A percentile compares a stretch with the other conserved stretches of the same genome.
These are phyloP conservation scores for Rhodotorula sp. DNA, from an alignment of 1,284 basidiomycete genomes.

Conservation along the genomic window DNA sequence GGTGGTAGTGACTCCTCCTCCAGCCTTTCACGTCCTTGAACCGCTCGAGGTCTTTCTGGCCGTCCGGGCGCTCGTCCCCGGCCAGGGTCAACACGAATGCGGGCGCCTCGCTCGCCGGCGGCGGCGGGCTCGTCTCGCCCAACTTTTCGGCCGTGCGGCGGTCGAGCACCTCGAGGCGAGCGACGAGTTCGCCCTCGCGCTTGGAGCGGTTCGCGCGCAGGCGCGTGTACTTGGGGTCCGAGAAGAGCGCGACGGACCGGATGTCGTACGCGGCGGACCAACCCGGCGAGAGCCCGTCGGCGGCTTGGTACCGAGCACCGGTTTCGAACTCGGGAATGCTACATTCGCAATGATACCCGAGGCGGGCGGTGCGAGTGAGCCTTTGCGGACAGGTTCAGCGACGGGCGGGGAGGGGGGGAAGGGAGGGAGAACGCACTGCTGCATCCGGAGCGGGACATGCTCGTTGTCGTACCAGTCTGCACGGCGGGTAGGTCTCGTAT, in stretches of 20 bases:
- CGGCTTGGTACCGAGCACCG: conserved; percentile 44
- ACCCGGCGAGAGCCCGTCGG: conserved; percentile 35
- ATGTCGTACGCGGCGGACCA: conserved; percentile 51
- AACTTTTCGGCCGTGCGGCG: conserved; percentile 47
- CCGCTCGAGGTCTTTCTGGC: conserved; percentile 5
- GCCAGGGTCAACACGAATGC: conserved; percentile 30
- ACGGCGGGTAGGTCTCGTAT: background rate
- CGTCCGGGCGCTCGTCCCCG: background rate
- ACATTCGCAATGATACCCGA: conserved; percentile 26
- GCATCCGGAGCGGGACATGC: conserved; percentile 50
- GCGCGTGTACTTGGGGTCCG: conserved; percentile 46
- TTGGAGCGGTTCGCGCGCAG: conserved; percentile 47
- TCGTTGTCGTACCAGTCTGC: conserved; percentile 52
- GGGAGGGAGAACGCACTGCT: conserved; percentile 29
- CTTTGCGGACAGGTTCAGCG: too few relatives aligned
- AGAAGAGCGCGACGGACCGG: conserved; percentile 45
- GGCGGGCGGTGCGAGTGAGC: conserved; percentile 18
- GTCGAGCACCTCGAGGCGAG: conserved; percentile 48
- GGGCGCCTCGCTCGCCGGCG: conserved; percentile 17
- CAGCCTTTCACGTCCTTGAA: conserved; percentile 26
- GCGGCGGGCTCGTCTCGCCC: conserved; percentile 40
- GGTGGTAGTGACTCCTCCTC: conserved; percentile 35
- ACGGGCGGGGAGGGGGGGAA: too few relatives aligned
- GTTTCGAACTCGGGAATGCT: conserved; percentile 46
- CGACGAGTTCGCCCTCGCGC: conserved; percentile 49